Evolutionary conservation across 2,329 filamentous ascomycete genomes (phyloP).

Genomic region (Aphanoascus verrucosus): DNA sequence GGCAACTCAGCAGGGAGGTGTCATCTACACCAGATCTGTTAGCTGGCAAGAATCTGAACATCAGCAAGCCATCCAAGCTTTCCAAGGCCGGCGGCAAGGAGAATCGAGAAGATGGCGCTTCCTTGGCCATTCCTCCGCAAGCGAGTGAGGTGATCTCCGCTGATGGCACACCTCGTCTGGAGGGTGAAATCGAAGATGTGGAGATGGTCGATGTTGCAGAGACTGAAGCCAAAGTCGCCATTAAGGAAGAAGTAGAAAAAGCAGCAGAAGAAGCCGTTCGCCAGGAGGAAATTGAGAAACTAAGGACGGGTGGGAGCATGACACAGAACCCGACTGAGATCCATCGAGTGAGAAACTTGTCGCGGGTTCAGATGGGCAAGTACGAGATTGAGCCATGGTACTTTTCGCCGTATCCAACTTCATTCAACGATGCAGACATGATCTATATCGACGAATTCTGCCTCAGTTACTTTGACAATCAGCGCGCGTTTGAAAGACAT

Average conservation of each 20-base stretch:
- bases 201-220: conserved; percentile 35
- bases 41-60: conserved; percentile 39
- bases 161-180: conserved; percentile 32
- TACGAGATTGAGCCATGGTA: conserved; percentile 96
- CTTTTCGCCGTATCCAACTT: conserved; percentile 90
- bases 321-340: conserved; percentile 97
- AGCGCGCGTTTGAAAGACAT: conserved; percentile 73
- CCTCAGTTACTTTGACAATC: conserved; percentile 75
- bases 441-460: conserved; percentile 98
- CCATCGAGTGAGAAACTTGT: conserved; percentile 87
- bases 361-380: conserved; percentile 85
- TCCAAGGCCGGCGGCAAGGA: conserved; percentile 52
- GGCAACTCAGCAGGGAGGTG: conserved; percentile 43
- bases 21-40: conserved; percentile 47
- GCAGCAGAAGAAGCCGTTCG: conserved; percentile 42
- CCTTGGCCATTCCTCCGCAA: conserved; percentile 24
- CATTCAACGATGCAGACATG: conserved; percentile 76
- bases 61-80: conserved; percentile 38
- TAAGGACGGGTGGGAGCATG: conserved; percentile 92
- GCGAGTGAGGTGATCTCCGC: conserved; percentile 30
- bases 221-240: conserved; percentile 20
- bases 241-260: conserved; percentile 32
- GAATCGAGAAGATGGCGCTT: conserved; percentile 42
- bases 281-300: conserved; percentile 91
- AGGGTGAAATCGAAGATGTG: conserved; percentile 29